These are phyloP conservation scores for Psilocybe azurescens DNA, from an alignment of 768 basidiomycete species.

Conservation along the genomic window DNA sequence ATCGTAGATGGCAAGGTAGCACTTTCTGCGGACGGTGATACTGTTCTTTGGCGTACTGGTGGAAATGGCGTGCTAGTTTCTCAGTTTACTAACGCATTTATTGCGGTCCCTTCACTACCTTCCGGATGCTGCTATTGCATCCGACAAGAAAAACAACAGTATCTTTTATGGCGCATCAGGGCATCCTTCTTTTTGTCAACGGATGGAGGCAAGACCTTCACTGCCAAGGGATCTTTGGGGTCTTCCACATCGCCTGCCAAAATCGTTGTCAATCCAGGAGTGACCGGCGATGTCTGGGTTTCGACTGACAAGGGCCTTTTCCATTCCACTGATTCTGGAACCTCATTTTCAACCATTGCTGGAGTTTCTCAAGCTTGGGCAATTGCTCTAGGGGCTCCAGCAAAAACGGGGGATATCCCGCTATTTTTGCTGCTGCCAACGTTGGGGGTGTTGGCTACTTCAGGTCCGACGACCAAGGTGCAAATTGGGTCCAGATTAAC, in stretches of 20 bases:
- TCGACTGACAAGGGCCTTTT: slow-evolving; percentile 61
- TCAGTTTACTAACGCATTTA: slow-evolving; percentile 52
- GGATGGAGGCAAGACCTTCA: slow-evolving; percentile 60
- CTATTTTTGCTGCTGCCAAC: slow-evolving; percentile 60
- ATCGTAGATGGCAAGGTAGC: slow-evolving; percentile 44
- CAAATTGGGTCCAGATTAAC: slow-evolving; percentile 64
- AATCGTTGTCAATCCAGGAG: slow-evolving; percentile 56
- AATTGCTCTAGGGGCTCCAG: slow-evolving; percentile 61
- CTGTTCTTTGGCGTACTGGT: slow-evolving; percentile 61
- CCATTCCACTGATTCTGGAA: slow-evolving; percentile 59
- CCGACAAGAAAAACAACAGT: slow-evolving; percentile 62
- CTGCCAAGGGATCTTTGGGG: slow-evolving; percentile 46
- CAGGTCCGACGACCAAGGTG: slow-evolving; percentile 60
- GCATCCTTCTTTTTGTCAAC: slow-evolving; percentile 65
- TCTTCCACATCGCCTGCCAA: slow-evolving; percentile 54
- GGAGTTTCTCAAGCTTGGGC: slow-evolving; percentile 59
- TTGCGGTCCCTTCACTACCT: slow-evolving; percentile 55
- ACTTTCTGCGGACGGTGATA: slow-evolving; percentile 57
- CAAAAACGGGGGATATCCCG: slow-evolving; percentile 53
- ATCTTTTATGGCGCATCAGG: slow-evolving; percentile 66
- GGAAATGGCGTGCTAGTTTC: slow-evolving; percentile 58
- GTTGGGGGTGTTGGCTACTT: slow-evolving; percentile 56
- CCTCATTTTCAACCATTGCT: slow-evolving; percentile 51
- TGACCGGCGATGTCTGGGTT: slow-evolving; percentile 69
- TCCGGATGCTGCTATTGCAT: slow-evolving; percentile 59